These are phyloP conservation scores for Myxozyma geophila DNA, from an alignment of 805 yeast species.

Conservation along the genomic window DNA sequence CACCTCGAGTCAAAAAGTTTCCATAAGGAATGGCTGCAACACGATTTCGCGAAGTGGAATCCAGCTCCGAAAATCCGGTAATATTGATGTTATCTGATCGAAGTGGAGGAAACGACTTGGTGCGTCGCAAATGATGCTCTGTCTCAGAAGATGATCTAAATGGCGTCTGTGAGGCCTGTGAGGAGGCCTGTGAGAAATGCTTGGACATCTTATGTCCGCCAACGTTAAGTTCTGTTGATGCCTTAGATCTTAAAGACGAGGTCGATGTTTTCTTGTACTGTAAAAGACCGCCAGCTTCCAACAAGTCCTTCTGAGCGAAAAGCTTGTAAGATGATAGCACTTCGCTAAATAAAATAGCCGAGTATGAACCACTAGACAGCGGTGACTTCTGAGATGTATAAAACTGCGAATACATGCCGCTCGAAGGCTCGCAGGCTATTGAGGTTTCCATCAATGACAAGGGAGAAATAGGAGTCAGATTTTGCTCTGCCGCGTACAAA, in stretches of 20 bases:
- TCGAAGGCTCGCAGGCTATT: slow-evolving; percentile 61
- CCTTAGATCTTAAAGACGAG: slow-evolving; percentile 51
- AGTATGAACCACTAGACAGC: slow-evolving; percentile 62
- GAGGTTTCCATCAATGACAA: slow-evolving; percentile 66
- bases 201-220: background rate
- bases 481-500: slow-evolving; percentile 43
- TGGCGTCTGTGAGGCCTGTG: background rate
- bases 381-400: slow-evolving; percentile 60
- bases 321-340: slow-evolving; percentile 59
- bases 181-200: background rate
- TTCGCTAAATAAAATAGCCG: slow-evolving; percentile 69
- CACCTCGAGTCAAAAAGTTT: slow-evolving; percentile 58
- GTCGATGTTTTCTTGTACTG: slow-evolving; percentile 49
- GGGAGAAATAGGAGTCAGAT: slow-evolving; percentile 52
- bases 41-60: slow-evolving; percentile 47
- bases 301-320: slow-evolving; percentile 48
- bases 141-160: background rate
- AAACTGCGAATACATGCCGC: slow-evolving; percentile 51
- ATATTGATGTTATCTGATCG: slow-evolving; percentile 39
- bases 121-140: slow-evolving; percentile 39
- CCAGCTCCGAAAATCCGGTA: slow-evolving; percentile 56
- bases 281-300: slow-evolving; percentile 32
- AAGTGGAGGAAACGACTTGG: slow-evolving; percentile 48
- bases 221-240: slow-evolving; percentile 18
- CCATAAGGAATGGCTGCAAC: slow-evolving; percentile 43